A percentile compares a stretch with the other conserved stretches of the same genome.
phyloP scores from a whole-genome alignment of 2,329 filamentous ascomycete genomes.

The Cladosporium sp. region DNA sequence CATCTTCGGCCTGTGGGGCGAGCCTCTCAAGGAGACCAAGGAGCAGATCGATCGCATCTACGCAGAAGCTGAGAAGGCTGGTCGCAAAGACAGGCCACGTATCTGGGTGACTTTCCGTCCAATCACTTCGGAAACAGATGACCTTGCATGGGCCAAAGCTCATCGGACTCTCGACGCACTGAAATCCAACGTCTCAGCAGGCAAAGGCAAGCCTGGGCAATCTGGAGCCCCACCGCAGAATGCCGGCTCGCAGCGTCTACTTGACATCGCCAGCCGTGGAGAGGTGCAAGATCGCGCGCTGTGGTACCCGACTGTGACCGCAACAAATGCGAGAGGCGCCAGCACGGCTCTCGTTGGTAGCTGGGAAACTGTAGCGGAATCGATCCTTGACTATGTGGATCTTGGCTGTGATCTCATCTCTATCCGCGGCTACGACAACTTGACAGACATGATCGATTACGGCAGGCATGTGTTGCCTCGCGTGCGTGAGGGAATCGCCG shows the following conservation, averaged over 20 bases:
- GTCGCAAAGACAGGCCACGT: conserved; percentile 52
- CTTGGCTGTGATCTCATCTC: conserved; percentile 59
- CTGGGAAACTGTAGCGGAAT: conserved; percentile 54
- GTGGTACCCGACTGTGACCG: conserved; percentile 65
- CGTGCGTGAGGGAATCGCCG: conserved; percentile 44
- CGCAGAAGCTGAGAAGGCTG: conserved; percentile 58
- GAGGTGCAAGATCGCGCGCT: conserved; percentile 62
- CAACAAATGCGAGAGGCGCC: conserved; percentile 60
- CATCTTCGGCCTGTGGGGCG: conserved; percentile 65
- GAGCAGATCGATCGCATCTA: conserved; percentile 63
- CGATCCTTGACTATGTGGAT: conserved; percentile 59
- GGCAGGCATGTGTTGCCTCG: conserved; percentile 56
- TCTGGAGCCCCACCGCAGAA: conserved; percentile 53
- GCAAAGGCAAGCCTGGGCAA: conserved; percentile 27
- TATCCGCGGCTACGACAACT: conserved; percentile 62
- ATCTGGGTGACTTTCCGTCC: conserved; percentile 67
- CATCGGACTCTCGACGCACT: conserved; percentile 56
- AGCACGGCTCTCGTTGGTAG: conserved; percentile 61
- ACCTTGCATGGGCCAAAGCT: conserved; percentile 63
- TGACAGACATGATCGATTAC: conserved; percentile 61
- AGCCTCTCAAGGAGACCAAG: conserved; percentile 63
- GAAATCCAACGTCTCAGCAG: conserved; percentile 42
- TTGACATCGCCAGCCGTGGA: conserved; percentile 57
- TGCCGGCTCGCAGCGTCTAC: conserved; percentile 58
- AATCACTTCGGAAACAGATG: conserved; percentile 61